A percentile compares a stretch with the other conserved stretches of the same genome.
These are phyloP conservation scores for Ploettnerulaceae sp. DNA, from an alignment of 2,329 filamentous ascomycete genomes.

Conservation along the genomic window DNA sequence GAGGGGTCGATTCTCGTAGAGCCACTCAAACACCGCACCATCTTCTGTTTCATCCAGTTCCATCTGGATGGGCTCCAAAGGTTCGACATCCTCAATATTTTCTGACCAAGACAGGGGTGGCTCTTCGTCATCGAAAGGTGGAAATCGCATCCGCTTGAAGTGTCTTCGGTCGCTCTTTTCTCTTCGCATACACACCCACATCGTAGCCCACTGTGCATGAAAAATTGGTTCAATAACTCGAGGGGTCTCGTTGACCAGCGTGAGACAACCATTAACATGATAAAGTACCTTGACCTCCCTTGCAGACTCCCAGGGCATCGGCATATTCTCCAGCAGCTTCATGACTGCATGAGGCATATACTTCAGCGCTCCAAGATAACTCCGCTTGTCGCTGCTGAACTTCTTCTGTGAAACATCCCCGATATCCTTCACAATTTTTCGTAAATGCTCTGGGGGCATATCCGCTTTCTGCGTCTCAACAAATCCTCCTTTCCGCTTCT, in stretches of 20 bases:
- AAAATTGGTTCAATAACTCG: constrained; percentile 97
- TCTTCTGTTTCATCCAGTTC: constrained; percentile 95
- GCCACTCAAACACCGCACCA: constrained; percentile 87
- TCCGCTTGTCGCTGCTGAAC: constrained; percentile 97
- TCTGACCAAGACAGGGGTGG: constrained; percentile 97
- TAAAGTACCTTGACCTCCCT: constrained; percentile 97
- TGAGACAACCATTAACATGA: constrained; percentile 96
- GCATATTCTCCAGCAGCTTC: constrained; percentile 98
- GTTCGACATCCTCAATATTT: constrained; percentile 98
- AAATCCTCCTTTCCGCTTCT: constrained; percentile 94
- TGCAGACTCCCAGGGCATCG: constrained; percentile 98
- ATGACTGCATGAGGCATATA: constrained; percentile 99
- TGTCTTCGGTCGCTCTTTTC: constrained; percentile 94
- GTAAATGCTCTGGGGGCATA: constrained; percentile 96
- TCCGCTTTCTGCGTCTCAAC: constrained; percentile 98
- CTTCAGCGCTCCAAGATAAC: constrained; percentile 93
- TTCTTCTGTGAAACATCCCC: constrained; percentile 99
- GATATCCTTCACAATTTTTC: constrained; percentile 97
- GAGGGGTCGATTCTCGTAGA: constrained; percentile 90
- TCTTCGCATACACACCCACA: constrained; percentile 98
- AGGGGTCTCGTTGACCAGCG: constrained; percentile 92
- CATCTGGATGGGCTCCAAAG: constrained; percentile 96
- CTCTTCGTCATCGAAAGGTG: constrained; percentile 97
- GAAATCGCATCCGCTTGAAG: constrained; percentile 99
- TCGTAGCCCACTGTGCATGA: constrained; percentile 97